These are phyloP conservation scores for Backusella tarrabulga DNA, from an alignment of 192 early-diverging fungal genomes.

Conservation along the genomic window DNA sequence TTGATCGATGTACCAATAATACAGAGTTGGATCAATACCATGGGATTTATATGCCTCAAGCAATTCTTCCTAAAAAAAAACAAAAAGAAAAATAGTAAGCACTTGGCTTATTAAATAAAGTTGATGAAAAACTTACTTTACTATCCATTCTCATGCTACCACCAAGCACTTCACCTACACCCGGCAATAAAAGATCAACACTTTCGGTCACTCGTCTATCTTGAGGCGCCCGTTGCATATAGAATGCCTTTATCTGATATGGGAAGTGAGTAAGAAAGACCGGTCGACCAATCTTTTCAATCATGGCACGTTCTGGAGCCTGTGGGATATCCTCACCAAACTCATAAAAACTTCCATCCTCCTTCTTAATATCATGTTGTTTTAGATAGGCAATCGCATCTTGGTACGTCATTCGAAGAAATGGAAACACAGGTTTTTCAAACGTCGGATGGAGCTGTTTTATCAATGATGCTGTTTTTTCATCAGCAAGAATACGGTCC, in stretches of 20 bases:
- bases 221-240: constrained; percentile 92
- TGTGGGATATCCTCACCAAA: constrained; percentile 99
- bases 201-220: constrained; percentile 89
- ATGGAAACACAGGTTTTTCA: constrained; percentile 79
- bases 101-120: neutral
- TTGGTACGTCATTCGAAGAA: constrained; percentile 93
- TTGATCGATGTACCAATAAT: constrained; percentile 99
- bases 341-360: constrained; percentile 85
- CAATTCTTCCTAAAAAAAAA: constrained; percentile 28
- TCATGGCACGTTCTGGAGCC: constrained; percentile 96
- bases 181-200: constrained; percentile 97
- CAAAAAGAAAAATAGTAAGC: neutral
- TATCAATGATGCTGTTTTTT: constrained; percentile 67
- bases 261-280: constrained; percentile 97
- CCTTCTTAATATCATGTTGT: constrained; percentile 84
- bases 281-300: constrained; percentile 91
- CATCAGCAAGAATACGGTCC: constrained; percentile 75
- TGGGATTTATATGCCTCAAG: constrained; percentile 30
- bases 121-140: constrained; percentile 43
- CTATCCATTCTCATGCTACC: constrained; percentile 97
- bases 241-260: constrained; percentile 95
- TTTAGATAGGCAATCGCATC: constrained; percentile 96
- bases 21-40: constrained; percentile 88
- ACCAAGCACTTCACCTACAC: constrained; percentile 98
- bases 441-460: constrained; percentile 92